These are phyloP conservation scores for Fulvia fulva DNA, from an alignment of 2,329 filamentous ascomycete genomes.

Conservation along the genomic window DNA sequence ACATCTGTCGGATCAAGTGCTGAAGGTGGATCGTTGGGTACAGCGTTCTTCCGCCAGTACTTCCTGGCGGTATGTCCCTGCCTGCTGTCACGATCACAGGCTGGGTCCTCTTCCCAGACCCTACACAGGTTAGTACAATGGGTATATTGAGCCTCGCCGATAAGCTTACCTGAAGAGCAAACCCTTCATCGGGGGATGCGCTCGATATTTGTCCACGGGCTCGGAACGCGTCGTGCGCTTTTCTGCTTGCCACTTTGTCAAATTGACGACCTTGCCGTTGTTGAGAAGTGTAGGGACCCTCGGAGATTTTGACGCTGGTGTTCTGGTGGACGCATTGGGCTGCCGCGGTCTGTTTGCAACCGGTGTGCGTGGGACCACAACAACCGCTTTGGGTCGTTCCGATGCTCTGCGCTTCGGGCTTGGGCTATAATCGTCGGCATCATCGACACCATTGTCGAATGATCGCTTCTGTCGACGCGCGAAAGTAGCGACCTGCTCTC, in stretches of 20 bases:
- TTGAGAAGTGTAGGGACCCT: not conserved
- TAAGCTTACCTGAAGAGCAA: slow-evolving; percentile 8
- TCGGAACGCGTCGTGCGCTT: not conserved
- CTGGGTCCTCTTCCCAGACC: slow-evolving; percentile 7
- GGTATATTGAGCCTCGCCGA: too few species aligned
- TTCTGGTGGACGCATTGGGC: not conserved
- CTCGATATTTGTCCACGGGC: not conserved
- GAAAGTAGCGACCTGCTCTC: not conserved
- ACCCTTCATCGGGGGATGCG: slow-evolving; percentile 7
- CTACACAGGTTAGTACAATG: too few species aligned
- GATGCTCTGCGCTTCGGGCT: not conserved
- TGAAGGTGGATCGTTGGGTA: not conserved
- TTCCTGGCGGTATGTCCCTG: slow-evolving; percentile 5
- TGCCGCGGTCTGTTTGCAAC: not conserved
- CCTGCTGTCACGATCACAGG: slow-evolving; percentile 4
- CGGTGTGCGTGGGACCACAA: not conserved
- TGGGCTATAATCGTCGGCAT: not conserved
- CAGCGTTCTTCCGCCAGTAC: slow-evolving; percentile 8
- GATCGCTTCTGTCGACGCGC: not conserved
- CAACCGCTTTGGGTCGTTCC: not conserved
- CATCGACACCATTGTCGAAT: not conserved
- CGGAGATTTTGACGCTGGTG: not conserved
- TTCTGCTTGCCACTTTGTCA: not conserved
- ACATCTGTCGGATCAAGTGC: not conserved
- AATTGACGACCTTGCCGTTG: not conserved